Evolutionary conservation across 257 asterid genomes (phyloP).

Genomic region (Solanum corneliomulleri): DNA sequence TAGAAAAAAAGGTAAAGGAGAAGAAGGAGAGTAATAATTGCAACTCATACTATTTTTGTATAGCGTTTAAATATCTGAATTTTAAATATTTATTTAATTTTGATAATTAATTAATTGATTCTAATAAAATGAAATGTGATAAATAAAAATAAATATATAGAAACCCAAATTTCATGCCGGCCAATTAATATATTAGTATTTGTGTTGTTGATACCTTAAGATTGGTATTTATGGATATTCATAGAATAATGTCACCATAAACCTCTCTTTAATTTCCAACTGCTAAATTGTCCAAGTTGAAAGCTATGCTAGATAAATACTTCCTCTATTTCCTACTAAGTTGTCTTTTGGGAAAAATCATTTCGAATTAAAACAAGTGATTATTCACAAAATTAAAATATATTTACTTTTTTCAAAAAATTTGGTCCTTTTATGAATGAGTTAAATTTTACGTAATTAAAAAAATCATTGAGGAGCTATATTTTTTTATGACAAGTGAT

Average conservation of each 20-base stretch:
- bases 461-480: not conserved
- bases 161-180: not conserved
- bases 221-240: not conserved
- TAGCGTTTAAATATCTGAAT: no score
- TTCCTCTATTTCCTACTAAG: not conserved
- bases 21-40: not conserved
- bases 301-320: not conserved
- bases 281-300: not conserved
- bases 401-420: no score
- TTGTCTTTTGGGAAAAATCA: not conserved
- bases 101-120: no score
- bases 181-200: not conserved
- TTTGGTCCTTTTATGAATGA: not conserved
- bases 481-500: no score
- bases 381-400: not conserved
- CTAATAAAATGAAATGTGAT: no score
- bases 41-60: no score
- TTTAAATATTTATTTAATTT: no score
- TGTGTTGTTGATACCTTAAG: not conserved
- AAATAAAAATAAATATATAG: not conserved
- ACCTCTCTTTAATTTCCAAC: not conserved
- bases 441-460: not conserved
- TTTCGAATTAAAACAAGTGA: not conserved
- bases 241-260: not conserved
- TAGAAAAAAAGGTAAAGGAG: not conserved